Evolutionary conservation across 768 basidiomycete genomes (phyloP).

Genomic region (Lactarius hengduanensis): DNA sequence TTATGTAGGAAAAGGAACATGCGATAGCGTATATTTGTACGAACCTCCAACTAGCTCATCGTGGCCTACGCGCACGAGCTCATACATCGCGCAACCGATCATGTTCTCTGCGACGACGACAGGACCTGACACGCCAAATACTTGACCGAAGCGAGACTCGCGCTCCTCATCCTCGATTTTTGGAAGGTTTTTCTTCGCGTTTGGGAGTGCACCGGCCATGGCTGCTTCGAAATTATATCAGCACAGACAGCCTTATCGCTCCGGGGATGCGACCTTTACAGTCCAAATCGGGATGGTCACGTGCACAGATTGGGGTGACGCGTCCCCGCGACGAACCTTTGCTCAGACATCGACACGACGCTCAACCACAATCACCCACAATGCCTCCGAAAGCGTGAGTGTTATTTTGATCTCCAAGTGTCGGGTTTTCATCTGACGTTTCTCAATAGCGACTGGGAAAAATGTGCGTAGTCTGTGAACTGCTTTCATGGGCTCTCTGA

Average conservation of each 20-base stretch:
- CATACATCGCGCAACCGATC: constrained; percentile 95
- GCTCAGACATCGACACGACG: constrained; percentile 10
- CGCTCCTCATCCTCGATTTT: constrained; percentile 90
- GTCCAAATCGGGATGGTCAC: constrained; percentile 19
- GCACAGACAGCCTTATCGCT: background rate
- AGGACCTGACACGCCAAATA: constrained; percentile 95
- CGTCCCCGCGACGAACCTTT: constrained; percentile 33
- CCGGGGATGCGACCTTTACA: constrained; percentile 3
- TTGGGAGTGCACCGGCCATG: constrained; percentile 93
- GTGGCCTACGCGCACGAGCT: constrained; percentile 96
- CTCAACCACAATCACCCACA: constrained; percentile 31
- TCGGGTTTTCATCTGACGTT: constrained; percentile 15
- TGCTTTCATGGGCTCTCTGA: constrained; percentile 1
- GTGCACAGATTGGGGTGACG: constrained; percentile 34
- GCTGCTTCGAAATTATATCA: constrained; percentile 21
- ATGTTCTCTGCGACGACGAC: constrained; percentile 98
- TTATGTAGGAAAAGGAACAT: background rate
- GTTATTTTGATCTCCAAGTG: background rate
- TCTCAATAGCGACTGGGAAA: constrained; percentile 91
- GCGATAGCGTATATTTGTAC: constrained; percentile 28
- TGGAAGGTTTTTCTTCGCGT: constrained; percentile 82
- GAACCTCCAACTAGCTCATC: constrained; percentile 96
- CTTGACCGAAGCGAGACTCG: constrained; percentile 83
- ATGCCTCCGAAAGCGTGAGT: constrained; percentile 98
- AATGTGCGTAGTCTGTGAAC: constrained; percentile 59